Conservation (phyloP, 2,329 filamentous ascomycete species). For the Magnaporthiopsis incrustans region DNA sequence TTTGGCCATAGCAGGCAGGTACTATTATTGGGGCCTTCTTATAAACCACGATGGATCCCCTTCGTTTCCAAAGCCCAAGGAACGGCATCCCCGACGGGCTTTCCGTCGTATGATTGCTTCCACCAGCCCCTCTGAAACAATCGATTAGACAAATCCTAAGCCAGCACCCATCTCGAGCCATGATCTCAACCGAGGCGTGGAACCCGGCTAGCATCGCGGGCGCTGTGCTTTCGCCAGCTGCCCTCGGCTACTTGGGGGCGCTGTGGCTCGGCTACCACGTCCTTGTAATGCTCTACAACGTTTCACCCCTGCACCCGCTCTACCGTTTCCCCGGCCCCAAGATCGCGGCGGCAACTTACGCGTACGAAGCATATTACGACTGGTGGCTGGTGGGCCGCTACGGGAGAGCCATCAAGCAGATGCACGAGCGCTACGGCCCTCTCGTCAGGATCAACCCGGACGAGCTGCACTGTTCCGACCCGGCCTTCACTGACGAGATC, state of each 20-base stretch:
- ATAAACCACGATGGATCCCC: background rate
- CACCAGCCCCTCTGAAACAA: no score
- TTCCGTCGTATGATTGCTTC: background rate
- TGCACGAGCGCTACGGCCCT: constrained; percentile 27
- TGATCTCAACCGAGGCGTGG: background rate
- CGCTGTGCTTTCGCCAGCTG: constrained; percentile 2
- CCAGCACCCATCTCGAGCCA: background rate
- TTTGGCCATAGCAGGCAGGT: no score
- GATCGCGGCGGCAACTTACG: constrained; percentile 26
- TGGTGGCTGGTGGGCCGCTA: constrained; percentile 27
- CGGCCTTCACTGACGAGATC: constrained; percentile 18
- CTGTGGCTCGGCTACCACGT: constrained; percentile 23
- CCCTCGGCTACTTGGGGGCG: constrained; percentile 14
- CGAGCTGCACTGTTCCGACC: constrained; percentile 21
- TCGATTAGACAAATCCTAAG: background rate
- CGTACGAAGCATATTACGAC: constrained; percentile 31
- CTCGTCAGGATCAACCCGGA: constrained; percentile 18
- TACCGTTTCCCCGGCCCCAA: constrained; percentile 28
- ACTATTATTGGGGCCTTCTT: no score
- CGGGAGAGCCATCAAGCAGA: constrained; percentile 23
- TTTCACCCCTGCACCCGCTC: constrained; percentile 31
- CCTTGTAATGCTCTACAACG: constrained; percentile 23
- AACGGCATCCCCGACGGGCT: background rate
- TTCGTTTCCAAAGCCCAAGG: background rate
- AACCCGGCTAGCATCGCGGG: background rate